Evolutionary conservation across 2,329 filamentous ascomycete species (phyloP).

Genomic region (Arachnopeziza araneosa): DNA sequence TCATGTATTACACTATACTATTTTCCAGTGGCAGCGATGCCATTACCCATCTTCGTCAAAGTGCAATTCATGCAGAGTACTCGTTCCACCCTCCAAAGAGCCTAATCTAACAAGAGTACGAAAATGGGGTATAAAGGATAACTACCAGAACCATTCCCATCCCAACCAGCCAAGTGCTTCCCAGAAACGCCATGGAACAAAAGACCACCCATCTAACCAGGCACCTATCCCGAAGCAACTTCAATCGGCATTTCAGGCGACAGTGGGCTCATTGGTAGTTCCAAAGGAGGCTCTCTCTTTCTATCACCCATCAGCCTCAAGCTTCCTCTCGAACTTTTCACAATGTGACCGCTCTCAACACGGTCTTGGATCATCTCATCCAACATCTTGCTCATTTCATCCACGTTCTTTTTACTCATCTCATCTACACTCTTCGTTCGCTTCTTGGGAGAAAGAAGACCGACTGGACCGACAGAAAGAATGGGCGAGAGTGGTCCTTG

Average conservation of each 20-base stretch:
- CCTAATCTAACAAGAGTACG: not conserved
- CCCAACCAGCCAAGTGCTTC: not conserved
- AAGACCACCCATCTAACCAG: not conserved
- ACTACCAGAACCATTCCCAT: not conserved
- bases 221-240: not conserved
- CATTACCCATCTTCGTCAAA: not conserved
- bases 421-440: conserved; percentile 70
- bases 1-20: not conserved
- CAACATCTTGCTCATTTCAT: conserved; percentile 88
- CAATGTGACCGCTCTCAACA: conserved; percentile 68
- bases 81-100: not conserved
- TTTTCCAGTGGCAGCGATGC: not conserved
- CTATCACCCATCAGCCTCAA: conserved; percentile 50
- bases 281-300: not conserved
- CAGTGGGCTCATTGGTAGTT: not conserved
- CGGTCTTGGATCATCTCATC: conserved; percentile 95
- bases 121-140: not conserved
- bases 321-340: conserved; percentile 62
- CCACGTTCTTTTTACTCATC: conserved; percentile 78
- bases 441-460: conserved; percentile 23
- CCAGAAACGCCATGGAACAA: conserved; percentile 4
- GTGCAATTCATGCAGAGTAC: not conserved
- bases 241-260: not conserved
- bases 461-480: conserved; percentile 11
- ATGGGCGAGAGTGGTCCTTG: conserved; percentile 16